A percentile compares a stretch with the other conserved stretches of the same genome.
Evolutionary conservation across 257 asterid genomes (phyloP).

Genomic region (Nemophila menziesii): DNA sequence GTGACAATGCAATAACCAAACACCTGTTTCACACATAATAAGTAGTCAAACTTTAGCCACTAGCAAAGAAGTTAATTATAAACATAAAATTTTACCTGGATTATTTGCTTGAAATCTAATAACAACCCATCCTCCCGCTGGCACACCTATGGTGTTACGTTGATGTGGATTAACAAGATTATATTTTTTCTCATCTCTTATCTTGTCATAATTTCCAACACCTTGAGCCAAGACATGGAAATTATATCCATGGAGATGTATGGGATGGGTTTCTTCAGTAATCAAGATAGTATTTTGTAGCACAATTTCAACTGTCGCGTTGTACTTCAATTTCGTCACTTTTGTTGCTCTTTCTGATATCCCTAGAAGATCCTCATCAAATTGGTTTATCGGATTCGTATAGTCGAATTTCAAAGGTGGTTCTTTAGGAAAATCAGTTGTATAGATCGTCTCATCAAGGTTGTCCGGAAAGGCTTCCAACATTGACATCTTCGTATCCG

Average conservation of each 20-base stretch:
- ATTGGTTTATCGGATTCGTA: background rate
- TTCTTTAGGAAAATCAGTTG: constrained; percentile 1
- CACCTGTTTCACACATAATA: background rate
- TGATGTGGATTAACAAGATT: constrained; percentile 18
- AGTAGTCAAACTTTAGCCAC: background rate
- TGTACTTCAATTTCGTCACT: constrained; percentile 12
- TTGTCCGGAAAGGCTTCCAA: constrained; percentile 1
- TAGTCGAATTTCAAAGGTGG: constrained; percentile 1
- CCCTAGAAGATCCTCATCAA: background rate
- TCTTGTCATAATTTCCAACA: constrained; percentile 11
- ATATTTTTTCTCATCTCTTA: constrained; percentile 10
- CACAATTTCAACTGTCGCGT: constrained; percentile 17
- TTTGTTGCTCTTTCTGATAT: background rate
- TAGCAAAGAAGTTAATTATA: background rate
- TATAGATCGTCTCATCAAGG: constrained; percentile 3
- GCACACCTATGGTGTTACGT: constrained; percentile 21
- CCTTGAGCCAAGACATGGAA: constrained; percentile 12
- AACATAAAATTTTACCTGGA: constrained; percentile 10
- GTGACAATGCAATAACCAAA: background rate
- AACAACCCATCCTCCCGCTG: constrained; percentile 19
- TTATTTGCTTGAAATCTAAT: constrained; percentile 20
- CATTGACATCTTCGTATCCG: background rate
- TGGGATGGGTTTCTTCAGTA: constrained; percentile 13
- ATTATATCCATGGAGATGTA: constrained; percentile 20
- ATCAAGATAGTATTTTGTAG: constrained; percentile 16